Base-by-base conservation (phyloP, 192 early-diverging fungal species). In the Phycomyces blakesleeanus region DNA sequence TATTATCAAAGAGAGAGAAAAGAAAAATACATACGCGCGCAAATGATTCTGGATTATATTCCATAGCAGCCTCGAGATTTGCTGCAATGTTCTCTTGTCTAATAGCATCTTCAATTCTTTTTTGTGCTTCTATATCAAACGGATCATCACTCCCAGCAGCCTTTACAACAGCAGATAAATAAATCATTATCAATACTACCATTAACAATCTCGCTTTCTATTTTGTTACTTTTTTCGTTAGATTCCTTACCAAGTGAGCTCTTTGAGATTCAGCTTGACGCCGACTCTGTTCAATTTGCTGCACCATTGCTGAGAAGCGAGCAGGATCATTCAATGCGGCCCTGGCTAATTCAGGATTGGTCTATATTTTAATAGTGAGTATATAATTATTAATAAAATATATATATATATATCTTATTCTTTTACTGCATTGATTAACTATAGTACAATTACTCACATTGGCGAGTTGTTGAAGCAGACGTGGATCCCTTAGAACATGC, bases 21-120 rank as follows among this genome's bases (percentile, higher is more conserved):
- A 69, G n/a, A 24, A 27, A 21, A 40, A 5, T 51, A 14, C 51
- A 63, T 76, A 86, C 91, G 18, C 86, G 74, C 16, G 89, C 94
- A 82, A 99, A 99, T 5, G 91, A 85, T 73, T 99, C 96, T 6
- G 97, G 97, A 63, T 94, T 90, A 69, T 89, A 82, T 68, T 99
- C 97, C 78, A 99, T 85, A 9, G 96, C 95, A 8, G 81, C 85
- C 62, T 90, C 85, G 76, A 87, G 76, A 71, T 94, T 97, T 41
- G 85, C 81, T 27, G 82, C 77, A 34, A 98, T 85, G 64, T 95
- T 95, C 55, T 91, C 81, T 69, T 89, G 78, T 63, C 87, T 69
- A 61, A 99, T 99, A 34, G 82, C 86, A 64, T 95, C 90, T 72
- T 96, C 97, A 59, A 99, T 99, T 10, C 85, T 77, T 61, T 80